phyloP scores from a whole-genome alignment of 148 eudicot species.

The Dysphania ambrosioides region DNA sequence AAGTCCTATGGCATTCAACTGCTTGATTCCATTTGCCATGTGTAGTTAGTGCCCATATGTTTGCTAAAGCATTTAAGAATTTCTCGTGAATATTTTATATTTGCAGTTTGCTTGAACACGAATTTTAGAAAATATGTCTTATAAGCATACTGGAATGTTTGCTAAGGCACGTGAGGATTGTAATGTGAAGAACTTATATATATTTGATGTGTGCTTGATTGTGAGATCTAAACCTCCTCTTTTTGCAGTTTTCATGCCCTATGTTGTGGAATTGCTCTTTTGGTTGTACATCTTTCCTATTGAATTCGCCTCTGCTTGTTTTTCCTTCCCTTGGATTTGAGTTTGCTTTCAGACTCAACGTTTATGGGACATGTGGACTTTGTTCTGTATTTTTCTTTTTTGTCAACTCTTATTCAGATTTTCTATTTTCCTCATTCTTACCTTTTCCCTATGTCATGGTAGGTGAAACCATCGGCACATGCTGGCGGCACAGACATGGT shows the following conservation, averaged over 20 bases:
- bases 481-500: constrained; percentile 16
- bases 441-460: constrained; percentile 12
- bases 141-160: background rate
- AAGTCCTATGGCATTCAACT: no score
- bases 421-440: background rate
- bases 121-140: background rate
- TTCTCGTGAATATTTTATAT: background rate
- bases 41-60: no score
- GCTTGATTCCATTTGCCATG: no score
- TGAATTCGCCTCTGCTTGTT: no score
- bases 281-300: no score
- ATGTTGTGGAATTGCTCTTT: no score
- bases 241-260: no score
- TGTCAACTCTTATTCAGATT: background rate
- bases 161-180: background rate
- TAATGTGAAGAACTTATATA: background rate
- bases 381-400: background rate
- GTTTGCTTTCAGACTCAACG: background rate
- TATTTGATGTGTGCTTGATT: background rate
- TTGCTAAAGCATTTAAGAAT: no score
- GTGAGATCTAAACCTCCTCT: background rate
- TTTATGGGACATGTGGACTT: background rate
- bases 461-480: constrained; percentile 31
- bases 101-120: background rate
- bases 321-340: no score